Evolutionary conservation across 495 filamentous ascomycete genomes (phyloP).

Genomic region (Lasiosphaeriaceae sp.): DNA sequence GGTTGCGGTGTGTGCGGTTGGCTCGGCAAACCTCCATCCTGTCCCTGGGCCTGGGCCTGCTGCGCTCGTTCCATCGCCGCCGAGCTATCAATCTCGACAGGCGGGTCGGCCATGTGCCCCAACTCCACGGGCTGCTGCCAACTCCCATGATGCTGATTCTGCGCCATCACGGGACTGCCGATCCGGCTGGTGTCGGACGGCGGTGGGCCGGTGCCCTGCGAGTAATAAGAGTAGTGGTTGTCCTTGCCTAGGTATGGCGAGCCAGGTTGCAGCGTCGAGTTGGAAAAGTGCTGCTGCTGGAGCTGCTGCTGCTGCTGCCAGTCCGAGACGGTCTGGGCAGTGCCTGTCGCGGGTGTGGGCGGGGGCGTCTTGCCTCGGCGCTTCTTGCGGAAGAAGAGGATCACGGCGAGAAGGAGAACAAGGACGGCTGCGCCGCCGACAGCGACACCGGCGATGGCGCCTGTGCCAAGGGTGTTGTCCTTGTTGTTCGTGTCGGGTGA

Average conservation of each 20-base stretch:
- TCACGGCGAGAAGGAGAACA: no score
- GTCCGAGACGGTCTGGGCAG: background rate
- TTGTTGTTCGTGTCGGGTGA: no score
- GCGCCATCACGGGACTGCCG: background rate
- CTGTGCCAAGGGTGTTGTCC: no score
- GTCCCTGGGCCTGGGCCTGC: no score
- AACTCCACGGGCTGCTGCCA: background rate
- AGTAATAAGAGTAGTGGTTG: background rate
- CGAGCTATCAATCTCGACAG: constrained; percentile 13
- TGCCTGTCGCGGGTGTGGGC: background rate
- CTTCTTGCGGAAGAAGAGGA: no score
- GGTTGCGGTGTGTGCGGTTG: no score
- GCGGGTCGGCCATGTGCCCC: background rate
- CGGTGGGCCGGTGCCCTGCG: background rate
- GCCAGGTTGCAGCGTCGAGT: background rate
- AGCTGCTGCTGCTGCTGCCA: background rate
- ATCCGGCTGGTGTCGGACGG: background rate
- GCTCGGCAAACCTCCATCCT: no score
- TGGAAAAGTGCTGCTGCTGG: background rate
- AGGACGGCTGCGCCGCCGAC: no score
- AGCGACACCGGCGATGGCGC: no score
- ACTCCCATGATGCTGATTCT: background rate
- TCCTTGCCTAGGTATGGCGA: background rate
- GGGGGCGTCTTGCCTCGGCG: background rate
- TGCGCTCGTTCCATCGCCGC: constrained; percentile 35